Evolutionary conservation across 805 yeast genomes (phyloP).

Genomic region (Kodamaea hsintzibuensis): DNA sequence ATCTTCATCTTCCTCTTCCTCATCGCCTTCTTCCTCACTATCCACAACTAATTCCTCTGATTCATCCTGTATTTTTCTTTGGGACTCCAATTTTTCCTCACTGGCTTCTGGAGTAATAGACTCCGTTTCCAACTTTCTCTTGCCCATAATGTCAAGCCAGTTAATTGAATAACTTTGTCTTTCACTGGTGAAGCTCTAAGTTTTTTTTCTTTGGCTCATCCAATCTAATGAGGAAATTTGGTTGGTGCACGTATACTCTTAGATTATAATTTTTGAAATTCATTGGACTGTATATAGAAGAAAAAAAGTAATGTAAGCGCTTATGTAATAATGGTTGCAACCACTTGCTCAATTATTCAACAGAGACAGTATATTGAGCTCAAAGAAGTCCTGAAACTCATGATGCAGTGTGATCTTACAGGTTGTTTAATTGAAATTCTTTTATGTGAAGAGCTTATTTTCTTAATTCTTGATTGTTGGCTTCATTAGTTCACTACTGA

Average conservation of each 20-base stretch:
- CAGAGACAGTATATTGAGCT: no score
- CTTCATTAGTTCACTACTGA: no score
- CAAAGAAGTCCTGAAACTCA: no score
- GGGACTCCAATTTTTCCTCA: not conserved
- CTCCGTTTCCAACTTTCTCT: slow-evolving; percentile 13
- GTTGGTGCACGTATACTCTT: not conserved
- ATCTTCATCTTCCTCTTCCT: slow-evolving; percentile 27
- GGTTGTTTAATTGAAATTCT: no score
- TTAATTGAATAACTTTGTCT: slow-evolving; percentile 1
- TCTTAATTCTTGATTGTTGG: no score
- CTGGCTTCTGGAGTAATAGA: slow-evolving; percentile 3
- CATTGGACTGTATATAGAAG: not conserved
- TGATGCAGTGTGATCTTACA: no score
- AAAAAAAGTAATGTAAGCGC: not conserved
- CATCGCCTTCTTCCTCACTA: slow-evolving; percentile 13
- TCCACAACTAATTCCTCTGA: slow-evolving; percentile 22
- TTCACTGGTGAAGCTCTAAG: slow-evolving; percentile 2
- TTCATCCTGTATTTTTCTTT: not conserved
- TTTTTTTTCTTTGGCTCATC: slow-evolving; percentile 5
- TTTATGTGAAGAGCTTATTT: no score
- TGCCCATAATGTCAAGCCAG: slow-evolving; percentile 11
- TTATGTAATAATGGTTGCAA: not conserved
- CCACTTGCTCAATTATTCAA: not conserved
- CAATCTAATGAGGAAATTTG: not conserved
- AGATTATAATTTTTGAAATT: not conserved